phyloP scores from a whole-genome alignment of 305 asterid genomes.

The Fraxinus ornus region DNA sequence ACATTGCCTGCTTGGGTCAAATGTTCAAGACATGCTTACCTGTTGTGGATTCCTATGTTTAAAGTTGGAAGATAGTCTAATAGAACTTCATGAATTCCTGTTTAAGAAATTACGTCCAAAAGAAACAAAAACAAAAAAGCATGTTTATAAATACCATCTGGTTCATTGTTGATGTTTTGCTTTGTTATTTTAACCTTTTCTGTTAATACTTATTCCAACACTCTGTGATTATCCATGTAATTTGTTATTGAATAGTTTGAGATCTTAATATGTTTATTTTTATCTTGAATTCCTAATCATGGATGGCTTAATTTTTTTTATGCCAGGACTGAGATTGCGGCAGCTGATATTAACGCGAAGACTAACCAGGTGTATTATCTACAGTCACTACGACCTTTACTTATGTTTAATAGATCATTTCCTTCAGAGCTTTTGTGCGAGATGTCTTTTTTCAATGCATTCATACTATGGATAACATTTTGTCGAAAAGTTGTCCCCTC shows the following conservation, averaged over 20 bases:
- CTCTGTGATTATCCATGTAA: not conserved
- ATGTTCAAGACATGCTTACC: not conserved
- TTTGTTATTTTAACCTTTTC: not conserved
- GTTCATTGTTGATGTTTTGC: not conserved
- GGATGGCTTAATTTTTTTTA: slow-evolving; percentile 19
- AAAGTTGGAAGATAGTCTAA: not conserved
- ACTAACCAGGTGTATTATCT: slow-evolving; percentile 55
- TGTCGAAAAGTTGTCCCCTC: not conserved
- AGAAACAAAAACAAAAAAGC: not conserved
- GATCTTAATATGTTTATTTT: not conserved
- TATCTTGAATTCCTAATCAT: slow-evolving; percentile 12
- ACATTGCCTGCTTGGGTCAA: not conserved
- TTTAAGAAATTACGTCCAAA: not conserved
- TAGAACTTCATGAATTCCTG: slow-evolving; percentile 2
- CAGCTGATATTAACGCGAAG: slow-evolving; percentile 49
- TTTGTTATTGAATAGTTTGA: not conserved
- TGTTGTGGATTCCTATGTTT: not conserved
- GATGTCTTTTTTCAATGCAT: not conserved
- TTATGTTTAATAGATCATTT: not conserved
- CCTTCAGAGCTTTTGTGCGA: not conserved
- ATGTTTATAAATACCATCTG: not conserved
- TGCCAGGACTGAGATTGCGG: slow-evolving; percentile 46
- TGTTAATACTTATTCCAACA: not conserved
- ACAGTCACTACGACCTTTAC: not conserved
- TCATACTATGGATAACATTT: not conserved